A percentile compares a stretch with the other conserved stretches of the same genome.
phyloP scores from a whole-genome alignment of 2,329 filamentous ascomycete genomes.

The Dothideomycetes sp. region DNA sequence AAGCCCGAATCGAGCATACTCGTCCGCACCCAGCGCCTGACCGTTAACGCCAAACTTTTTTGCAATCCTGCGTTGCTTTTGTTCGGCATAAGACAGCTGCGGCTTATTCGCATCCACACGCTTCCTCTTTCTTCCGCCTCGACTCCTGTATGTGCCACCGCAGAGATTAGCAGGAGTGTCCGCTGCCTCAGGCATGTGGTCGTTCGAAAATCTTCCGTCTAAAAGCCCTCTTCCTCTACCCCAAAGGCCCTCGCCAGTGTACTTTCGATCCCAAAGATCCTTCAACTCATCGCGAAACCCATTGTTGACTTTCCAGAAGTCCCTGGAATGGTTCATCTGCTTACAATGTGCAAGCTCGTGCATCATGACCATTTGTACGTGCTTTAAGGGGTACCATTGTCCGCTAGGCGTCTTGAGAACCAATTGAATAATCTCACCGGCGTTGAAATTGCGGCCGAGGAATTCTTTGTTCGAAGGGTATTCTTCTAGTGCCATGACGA shows the following conservation, averaged over 20 bases:
- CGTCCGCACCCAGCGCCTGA: conserved; percentile 57
- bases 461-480: conserved; percentile 74
- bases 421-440: conserved; percentile 75
- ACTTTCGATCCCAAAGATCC: conserved; percentile 55
- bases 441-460: conserved; percentile 82
- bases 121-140: conserved; percentile 37
- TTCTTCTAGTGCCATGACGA: conserved; percentile 56
- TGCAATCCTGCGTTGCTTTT: conserved; percentile 58
- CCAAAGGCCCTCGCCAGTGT: conserved; percentile 77
- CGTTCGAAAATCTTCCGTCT: conserved; percentile 52
- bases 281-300: conserved; percentile 61
- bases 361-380: conserved; percentile 94
- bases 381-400: conserved; percentile 66
- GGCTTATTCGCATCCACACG: conserved; percentile 43
- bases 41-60: conserved; percentile 69
- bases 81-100: conserved; percentile 50
- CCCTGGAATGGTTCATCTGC: conserved; percentile 79
- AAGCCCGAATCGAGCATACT: conserved; percentile 51
- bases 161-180: conserved; percentile 52
- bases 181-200: conserved; percentile 43
- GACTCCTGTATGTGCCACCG: conserved; percentile 64
- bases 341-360: conserved; percentile 81
- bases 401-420: conserved; percentile 59
- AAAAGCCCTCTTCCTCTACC: conserved; percentile 55
- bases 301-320: conserved; percentile 73